Evolutionary conservation across 768 basidiomycete species (phyloP), one percentile per base, ranked within the genome.

Genomic region (Mycena chlorophos): DNA sequence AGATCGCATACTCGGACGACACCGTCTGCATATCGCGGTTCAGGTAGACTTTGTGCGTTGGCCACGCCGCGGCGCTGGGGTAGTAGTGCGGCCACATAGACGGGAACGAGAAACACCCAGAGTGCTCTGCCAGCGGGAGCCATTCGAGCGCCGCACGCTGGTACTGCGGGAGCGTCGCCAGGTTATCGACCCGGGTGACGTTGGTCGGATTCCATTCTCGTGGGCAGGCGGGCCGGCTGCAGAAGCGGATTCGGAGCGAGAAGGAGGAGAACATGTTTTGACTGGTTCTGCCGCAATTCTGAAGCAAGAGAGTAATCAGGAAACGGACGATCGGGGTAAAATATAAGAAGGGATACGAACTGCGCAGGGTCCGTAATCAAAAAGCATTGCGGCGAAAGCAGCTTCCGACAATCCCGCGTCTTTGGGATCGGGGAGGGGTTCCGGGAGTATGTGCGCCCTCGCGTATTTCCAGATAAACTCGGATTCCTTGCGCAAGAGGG

Each of bases 341-440:
- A 42, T 3, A 50, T 26, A 30, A 13, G n/a, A 27, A 14, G 14
- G 46, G 17, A 16, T 14, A 64, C 74, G 39, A 54, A 87, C 84
- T 65, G 79, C 78, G 60, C 88, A 90, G 2, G 56, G 17, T 0
- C 86, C 85, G 0, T 67, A 67, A 60, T 82, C 81, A 54, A 86
- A 89, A 22, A 89, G 56, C 52, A 88, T 80, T 0, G 86, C 80
- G n/a, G 83, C 85, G 65, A 84, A 87, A 0, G 79, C 72, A 0
- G 81, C 63, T 62, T 90, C 88, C 4, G 74, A 51, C 51, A 67
- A 22, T 48, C 40, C 57, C 54, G 39, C 49, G 23, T 31, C 57
- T 3, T 34, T 62, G 48, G 78, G 81, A 4, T 76, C 73, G 0
- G 80, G 83, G 10, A 83, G 68, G 5, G 73, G 63, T 1, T 6